phyloP scores from a whole-genome alignment of 2,329 filamentous ascomycete species.

The Pseudonectria buxi region DNA sequence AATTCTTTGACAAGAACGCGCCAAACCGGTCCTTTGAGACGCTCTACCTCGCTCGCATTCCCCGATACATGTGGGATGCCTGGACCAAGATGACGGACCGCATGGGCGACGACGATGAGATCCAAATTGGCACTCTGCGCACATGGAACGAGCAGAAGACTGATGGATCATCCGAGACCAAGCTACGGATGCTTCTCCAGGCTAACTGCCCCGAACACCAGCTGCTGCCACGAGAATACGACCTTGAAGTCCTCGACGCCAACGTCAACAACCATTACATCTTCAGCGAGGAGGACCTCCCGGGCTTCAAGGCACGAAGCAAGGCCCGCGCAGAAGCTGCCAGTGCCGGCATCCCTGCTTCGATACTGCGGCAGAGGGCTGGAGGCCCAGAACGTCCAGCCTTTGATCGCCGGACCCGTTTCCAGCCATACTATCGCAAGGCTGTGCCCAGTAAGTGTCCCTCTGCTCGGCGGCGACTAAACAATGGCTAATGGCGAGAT shows the following conservation, averaged over 20 bases:
- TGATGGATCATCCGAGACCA: constrained; percentile 33
- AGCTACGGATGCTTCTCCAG: constrained; percentile 59
- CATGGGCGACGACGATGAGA: constrained; percentile 73
- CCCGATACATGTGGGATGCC: constrained; percentile 72
- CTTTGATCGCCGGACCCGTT: constrained; percentile 38
- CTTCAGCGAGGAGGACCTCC: constrained; percentile 89
- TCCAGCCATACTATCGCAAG: constrained; percentile 58
- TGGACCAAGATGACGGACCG: constrained; percentile 53
- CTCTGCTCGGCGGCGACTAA: background rate
- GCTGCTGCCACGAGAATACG: constrained; percentile 79
- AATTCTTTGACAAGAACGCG: constrained; percentile 44
- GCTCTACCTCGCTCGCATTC: constrained; percentile 70
- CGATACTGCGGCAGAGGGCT: constrained; percentile 41
- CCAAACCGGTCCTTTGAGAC: constrained; percentile 34
- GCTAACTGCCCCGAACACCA: constrained; percentile 60
- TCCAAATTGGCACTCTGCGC: constrained; percentile 70
- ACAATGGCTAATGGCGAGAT: too few species aligned
- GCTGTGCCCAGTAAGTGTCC: constrained; percentile 64
- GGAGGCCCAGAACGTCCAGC: constrained; percentile 39
- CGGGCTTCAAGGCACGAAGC: constrained; percentile 42
- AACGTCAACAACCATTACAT: constrained; percentile 80
- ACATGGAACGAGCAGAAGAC: constrained; percentile 49
- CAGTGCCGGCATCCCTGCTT: constrained; percentile 52
- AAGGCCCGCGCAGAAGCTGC: constrained; percentile 49
- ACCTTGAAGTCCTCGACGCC: constrained; percentile 59